These are phyloP conservation scores for Globisporangium emineosum DNA, from an alignment of 352 stramenopile genomes.

Conservation along the genomic window DNA sequence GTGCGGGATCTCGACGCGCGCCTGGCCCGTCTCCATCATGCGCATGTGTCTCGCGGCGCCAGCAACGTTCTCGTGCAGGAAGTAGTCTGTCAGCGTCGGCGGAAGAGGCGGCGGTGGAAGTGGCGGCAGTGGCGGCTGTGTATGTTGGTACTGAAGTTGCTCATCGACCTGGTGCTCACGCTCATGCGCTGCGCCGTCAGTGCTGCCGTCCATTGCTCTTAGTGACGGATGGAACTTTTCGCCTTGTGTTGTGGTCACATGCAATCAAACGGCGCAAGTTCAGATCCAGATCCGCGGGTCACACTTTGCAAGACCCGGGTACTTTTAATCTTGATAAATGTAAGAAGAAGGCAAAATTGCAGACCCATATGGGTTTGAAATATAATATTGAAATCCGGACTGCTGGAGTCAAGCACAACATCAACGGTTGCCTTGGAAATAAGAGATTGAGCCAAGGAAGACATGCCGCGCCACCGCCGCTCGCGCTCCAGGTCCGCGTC, in stretches of 20 bases:
- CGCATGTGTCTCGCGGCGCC: constrained; percentile 33
- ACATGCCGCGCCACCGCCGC: background rate
- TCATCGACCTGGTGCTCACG: background rate
- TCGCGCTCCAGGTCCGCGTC: constrained; percentile 17
- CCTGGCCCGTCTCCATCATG: constrained; percentile 29
- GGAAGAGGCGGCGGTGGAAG: constrained; percentile 5
- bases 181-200: background rate
- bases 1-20: constrained; percentile 28
- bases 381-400: background rate
- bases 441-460: background rate
- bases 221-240: background rate
- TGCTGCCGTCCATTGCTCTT: background rate
- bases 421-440: background rate
- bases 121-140: background rate
- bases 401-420: background rate
- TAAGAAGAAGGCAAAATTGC: background rate
- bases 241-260: background rate
- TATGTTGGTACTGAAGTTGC: background rate
- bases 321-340: constrained; percentile 1
- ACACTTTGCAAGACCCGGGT: background rate
- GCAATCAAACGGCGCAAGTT: background rate
- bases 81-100: constrained; percentile 28
- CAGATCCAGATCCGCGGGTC: background rate
- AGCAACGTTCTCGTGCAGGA: constrained; percentile 23
- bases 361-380: background rate